Conservation (phyloP, 2,329 filamentous ascomycete genomes). For the Venturia aucupariae region DNA sequence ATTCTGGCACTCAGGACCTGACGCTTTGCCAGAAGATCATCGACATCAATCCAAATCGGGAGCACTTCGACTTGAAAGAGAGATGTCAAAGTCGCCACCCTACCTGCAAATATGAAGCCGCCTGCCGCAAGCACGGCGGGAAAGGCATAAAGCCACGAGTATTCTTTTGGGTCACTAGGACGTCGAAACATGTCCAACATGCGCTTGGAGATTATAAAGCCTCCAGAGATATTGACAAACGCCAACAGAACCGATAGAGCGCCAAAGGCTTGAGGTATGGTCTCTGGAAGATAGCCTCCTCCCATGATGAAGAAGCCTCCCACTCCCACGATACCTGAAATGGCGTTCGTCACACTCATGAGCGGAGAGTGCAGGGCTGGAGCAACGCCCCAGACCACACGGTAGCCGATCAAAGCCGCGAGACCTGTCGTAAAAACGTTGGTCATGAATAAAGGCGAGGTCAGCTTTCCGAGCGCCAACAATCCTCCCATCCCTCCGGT, state of each 20-base stretch:
- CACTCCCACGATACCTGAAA: slow-evolving; percentile 80
- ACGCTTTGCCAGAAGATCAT: background rate
- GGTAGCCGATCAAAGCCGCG: slow-evolving; percentile 77
- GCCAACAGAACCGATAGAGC: slow-evolving; percentile 73
- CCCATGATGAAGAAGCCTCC: slow-evolving; percentile 85
- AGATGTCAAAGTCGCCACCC: background rate
- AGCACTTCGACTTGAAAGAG: no score
- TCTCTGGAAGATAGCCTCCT: slow-evolving; percentile 53
- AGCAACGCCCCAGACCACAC: slow-evolving; percentile 77
- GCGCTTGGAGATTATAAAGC: slow-evolving; percentile 84
- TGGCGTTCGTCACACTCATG: slow-evolving; percentile 91
- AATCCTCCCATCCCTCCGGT: slow-evolving; percentile 70
- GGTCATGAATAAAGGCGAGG: slow-evolving; percentile 75
- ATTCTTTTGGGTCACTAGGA: slow-evolving; percentile 78
- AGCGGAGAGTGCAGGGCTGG: slow-evolving; percentile 79
- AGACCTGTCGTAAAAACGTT: slow-evolving; percentile 80
- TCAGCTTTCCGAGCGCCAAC: slow-evolving; percentile 69
- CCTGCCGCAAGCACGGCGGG: slow-evolving; percentile 70
- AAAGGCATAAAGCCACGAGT: slow-evolving; percentile 76
- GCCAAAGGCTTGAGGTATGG: slow-evolving; percentile 68
- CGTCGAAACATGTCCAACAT: slow-evolving; percentile 65
- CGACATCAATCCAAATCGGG: background rate
- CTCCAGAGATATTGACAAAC: slow-evolving; percentile 81
- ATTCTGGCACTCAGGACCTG: background rate
- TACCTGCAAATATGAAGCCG: slow-evolving; percentile 61